phyloP scores from a whole-genome alignment of 2,329 filamentous ascomycete species.

The Neofusicoccum parvum region DNA sequence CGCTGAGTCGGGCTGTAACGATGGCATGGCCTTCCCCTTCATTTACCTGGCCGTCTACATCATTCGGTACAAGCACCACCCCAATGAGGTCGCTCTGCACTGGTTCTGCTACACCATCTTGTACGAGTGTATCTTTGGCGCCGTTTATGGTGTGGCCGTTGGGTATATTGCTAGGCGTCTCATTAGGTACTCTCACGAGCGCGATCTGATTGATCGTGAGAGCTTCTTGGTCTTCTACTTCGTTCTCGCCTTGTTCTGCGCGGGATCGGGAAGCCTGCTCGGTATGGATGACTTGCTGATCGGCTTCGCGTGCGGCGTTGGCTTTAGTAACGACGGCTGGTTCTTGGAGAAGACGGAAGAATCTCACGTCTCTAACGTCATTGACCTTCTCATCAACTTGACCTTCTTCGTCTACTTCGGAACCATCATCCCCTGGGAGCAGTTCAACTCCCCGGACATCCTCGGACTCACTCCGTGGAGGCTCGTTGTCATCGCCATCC shows the following conservation, averaged over 20 bases:
- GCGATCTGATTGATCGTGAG: constrained; percentile 87
- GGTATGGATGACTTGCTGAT: constrained; percentile 93
- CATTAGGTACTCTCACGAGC: constrained; percentile 84
- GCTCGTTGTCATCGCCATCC: constrained; percentile 86
- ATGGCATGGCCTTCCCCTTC: constrained; percentile 99
- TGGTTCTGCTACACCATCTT: constrained; percentile 89
- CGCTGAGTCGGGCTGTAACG: constrained; percentile 97
- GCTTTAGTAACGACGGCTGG: constrained; percentile 99
- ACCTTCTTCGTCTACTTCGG: constrained; percentile 98
- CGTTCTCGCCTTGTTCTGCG: constrained; percentile 91
- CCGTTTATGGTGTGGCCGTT: constrained; percentile 81
- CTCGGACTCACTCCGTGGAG: constrained; percentile 84
- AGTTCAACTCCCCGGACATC: constrained; percentile 71
- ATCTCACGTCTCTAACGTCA: constrained; percentile 98
- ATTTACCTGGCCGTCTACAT: constrained; percentile 91
- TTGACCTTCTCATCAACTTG: constrained; percentile 94
- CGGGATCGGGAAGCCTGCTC: constrained; percentile 86
- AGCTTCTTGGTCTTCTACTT: constrained; percentile 99
- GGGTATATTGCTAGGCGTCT: constrained; percentile 89
- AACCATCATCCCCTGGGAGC: constrained; percentile 93
- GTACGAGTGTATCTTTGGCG: constrained; percentile 94
- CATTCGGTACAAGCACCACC: constrained; percentile 74
- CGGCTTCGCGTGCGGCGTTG: constrained; percentile 93
- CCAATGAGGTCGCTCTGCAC: constrained; percentile 71
- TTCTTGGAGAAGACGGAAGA: constrained; percentile 98